Conservation (phyloP, 352 stramenopile species). For the Hyphochytrium catenoides region DNA sequence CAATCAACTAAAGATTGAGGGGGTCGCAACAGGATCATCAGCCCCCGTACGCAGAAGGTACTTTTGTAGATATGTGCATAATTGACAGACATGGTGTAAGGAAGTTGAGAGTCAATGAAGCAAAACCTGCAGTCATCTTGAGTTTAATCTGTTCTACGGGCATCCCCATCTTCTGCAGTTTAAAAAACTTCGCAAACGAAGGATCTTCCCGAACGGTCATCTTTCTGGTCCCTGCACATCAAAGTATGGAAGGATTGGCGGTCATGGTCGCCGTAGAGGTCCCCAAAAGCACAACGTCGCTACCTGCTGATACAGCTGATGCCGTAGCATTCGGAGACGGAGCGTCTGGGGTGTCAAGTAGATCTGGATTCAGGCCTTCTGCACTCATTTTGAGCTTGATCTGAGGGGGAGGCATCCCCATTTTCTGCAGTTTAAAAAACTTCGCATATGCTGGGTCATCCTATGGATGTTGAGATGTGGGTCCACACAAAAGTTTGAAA, state of each 20-base stretch:
- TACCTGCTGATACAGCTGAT: background rate
- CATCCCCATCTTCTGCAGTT: conserved; percentile 73
- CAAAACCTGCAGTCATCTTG: conserved; percentile 60
- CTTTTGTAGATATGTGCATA: too few species aligned
- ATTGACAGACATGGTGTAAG: too few species aligned
- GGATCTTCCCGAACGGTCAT: conserved; percentile 75
- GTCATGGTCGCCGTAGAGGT: conserved; percentile 4
- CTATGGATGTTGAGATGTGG: conserved; percentile 26
- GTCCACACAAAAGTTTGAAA: conserved; percentile 11
- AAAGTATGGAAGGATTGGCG: conserved; percentile 9
- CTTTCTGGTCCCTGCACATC: conserved; percentile 6
- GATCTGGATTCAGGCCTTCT: conserved; percentile 60
- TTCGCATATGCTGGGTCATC: conserved; percentile 74
- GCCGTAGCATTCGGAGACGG: conserved; percentile 26
- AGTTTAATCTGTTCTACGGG: conserved; percentile 70
- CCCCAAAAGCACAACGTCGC: background rate
- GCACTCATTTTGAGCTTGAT: conserved; percentile 84
- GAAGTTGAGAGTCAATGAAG: too few species aligned
- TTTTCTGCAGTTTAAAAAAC: conserved; percentile 88
- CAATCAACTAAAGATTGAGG: too few species aligned
- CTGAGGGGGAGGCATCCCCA: conserved; percentile 76
- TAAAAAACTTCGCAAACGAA: conserved; percentile 83
- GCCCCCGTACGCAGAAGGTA: too few species aligned
- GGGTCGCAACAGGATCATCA: too few species aligned
- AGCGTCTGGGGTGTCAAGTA: conserved; percentile 68